Base-by-base conservation (phyloP, 768 basidiomycete genomes). In the Fomitopsis pulvina region DNA sequence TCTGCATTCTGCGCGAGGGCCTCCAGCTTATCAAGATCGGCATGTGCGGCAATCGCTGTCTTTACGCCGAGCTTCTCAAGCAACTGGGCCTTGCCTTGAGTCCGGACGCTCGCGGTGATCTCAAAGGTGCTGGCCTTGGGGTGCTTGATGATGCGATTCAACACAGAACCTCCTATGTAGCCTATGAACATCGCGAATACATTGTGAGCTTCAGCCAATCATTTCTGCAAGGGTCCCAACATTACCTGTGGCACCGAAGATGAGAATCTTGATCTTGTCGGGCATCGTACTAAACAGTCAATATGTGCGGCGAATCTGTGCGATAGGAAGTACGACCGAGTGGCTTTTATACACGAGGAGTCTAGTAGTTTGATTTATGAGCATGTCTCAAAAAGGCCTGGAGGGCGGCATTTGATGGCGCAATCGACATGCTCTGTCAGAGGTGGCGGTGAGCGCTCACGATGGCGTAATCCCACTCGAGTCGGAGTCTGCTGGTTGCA, bases 131-230 rank as follows among this genome's bases (percentile, higher is more conserved):
- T 63, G 1, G 69, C 57, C 20, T 65, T 67, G n/a, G 72, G 66
- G 52, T 79, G 75, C n/a, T 62, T 58, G 47, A 81, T 63, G 20
- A 82, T 67, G 29, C 68, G 71, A 3, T 67, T 52, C 1, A 82
- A 67, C 29, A 80, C 75, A 4, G 73, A 70, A 20, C 78, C 81
- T 1, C 79, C 78, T 39, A 80, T 76, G 60, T 81, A 83, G 5
- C 79, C 79, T 77, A 27, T 29, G 16, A 11, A 52, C 24, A 28
- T 14, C 34, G 18, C 18, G 34, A 30, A 8, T 30, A 30, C 29
- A 30, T 30, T n/a, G 29, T 30, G 29, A 30, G 29, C 29, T 30
- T 7, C 14, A 7, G 7, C 14, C 14, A 37, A 5, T 6, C 14
- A 37, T 37, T 5, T 6, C 34, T 7, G 14, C 34, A 4, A 5